A percentile compares a stretch with the other conserved stretches of the same genome.
Conservation (phyloP, 208 protist species). For the Acanthamoeba royreba region DNA sequence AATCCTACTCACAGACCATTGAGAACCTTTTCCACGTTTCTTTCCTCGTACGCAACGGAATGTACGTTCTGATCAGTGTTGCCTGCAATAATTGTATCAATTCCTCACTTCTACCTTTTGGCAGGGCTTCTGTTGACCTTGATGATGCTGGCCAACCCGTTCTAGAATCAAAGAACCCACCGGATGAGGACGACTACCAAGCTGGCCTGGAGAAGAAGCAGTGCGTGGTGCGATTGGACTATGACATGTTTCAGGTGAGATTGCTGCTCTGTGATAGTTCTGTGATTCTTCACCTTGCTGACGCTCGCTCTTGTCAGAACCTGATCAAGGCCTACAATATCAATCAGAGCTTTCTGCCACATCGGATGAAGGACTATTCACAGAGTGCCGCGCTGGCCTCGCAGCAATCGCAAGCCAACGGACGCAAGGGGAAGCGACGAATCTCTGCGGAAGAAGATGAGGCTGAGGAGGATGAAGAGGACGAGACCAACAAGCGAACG, state of each 20-base stretch:
- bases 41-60: constrained; percentile 12
- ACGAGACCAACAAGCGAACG: neutral
- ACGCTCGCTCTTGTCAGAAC: neutral
- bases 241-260: neutral
- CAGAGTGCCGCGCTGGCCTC: neutral
- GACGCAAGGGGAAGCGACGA: neutral
- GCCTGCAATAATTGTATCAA: neutral
- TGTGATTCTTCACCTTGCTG: neutral
- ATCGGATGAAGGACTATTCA: neutral
- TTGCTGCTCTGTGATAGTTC: neutral
- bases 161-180: neutral
- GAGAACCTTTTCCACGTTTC: constrained; percentile 37
- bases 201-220: neutral
- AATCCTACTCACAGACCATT: constrained; percentile 11
- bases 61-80: neutral
- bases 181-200: neutral
- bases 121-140: neutral
- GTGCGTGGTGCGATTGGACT: constrained; percentile 1
- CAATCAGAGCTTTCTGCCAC: neutral
- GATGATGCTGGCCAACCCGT: neutral
- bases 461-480: neutral
- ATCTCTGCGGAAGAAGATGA: neutral
- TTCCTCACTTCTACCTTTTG: neutral
- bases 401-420: neutral
- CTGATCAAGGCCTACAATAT: neutral